Conservation (phyloP, 176 grass and related monocot genomes). For the Leersia perrieri region DNA sequence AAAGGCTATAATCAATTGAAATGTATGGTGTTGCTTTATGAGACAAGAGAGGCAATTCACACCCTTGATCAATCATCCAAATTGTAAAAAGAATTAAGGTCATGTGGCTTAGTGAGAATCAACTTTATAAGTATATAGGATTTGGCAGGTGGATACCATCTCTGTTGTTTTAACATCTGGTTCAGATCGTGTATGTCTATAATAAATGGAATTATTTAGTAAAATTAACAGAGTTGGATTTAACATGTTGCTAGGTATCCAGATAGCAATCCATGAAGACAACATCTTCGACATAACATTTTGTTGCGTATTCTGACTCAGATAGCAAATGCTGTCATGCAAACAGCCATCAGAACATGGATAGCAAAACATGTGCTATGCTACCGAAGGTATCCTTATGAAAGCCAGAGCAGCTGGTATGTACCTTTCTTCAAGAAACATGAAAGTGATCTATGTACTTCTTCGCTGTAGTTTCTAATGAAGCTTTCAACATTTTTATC, state of each 20-base stretch:
- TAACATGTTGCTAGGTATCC: background rate
- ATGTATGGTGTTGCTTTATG: too few relatives aligned
- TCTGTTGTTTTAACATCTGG: background rate
- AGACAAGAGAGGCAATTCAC: too few relatives aligned
- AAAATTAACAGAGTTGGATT: background rate
- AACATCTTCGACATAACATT: background rate
- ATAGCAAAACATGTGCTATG: background rate
- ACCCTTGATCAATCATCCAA: too few relatives aligned
- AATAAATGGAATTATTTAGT: background rate
- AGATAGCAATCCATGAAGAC: background rate
- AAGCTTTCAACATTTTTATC: slow-evolving; percentile 47
- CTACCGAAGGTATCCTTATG: background rate
- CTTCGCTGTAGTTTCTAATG: slow-evolving; percentile 49
- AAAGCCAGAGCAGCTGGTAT: background rate
- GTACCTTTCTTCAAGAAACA: slow-evolving; percentile 39
- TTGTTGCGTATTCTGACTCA: background rate
- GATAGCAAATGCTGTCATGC: background rate
- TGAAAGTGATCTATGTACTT: slow-evolving; percentile 44
- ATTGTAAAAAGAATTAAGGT: too few relatives aligned
- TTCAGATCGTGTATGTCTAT: background rate
- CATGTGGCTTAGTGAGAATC: too few relatives aligned
- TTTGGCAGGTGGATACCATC: background rate
- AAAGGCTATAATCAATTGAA: too few relatives aligned
- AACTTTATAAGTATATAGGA: too few relatives aligned
- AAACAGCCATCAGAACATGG: background rate